Evolutionary conservation across 805 yeast genomes (phyloP), one percentile per base, ranked within the genome.

Genomic region (Zygosaccharomyces gambellarensis): DNA sequence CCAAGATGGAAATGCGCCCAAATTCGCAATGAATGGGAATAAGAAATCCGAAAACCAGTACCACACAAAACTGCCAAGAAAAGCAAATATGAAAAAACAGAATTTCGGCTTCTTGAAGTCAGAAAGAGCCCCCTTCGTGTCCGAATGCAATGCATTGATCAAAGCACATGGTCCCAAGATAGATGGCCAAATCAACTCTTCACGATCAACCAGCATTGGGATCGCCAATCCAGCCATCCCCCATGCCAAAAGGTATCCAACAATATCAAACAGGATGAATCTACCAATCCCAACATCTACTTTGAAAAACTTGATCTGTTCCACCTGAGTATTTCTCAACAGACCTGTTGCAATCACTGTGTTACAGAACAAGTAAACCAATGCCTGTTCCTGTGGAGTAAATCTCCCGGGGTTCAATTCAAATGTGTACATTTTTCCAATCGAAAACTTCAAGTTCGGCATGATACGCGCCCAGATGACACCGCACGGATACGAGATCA

Each of bases 141-240:
- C 54, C 9, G 45, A 44, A 39, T 57, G 59, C 38, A 56, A 50
- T 12, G 56, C 54, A 41, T 54, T 56, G 12, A 57, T 43, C 31
- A 57, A 45, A 14, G 61, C 54, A 28, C 50, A 40, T 69, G 84
- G 80, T 45, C 82, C 85, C 61, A 85, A 71, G 58, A 76, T 77
- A 1, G 79, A 65, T 4, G 92, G 92, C 90, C 90, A 86, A 45
- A 83, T 74, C 66, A 82, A 78, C n/a, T 80, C 70, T 4, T 83
- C 75, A 4, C 89, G 85, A 50, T 77, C 77, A 12, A 85, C 83
- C 52, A 85, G 71, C 31, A 82, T 71, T 54, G 78, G 74, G 54
- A 84, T 72, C 36, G 78, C 71, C 49, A 84, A 46, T 28, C 90
- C 90, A 39, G 87, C 87, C 83, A 54, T 81, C 80, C 8, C 90